These are phyloP conservation scores for Ceratobasidium sp. DNA, from an alignment of 1,284 basidiomycete genomes.

Conservation along the genomic window DNA sequence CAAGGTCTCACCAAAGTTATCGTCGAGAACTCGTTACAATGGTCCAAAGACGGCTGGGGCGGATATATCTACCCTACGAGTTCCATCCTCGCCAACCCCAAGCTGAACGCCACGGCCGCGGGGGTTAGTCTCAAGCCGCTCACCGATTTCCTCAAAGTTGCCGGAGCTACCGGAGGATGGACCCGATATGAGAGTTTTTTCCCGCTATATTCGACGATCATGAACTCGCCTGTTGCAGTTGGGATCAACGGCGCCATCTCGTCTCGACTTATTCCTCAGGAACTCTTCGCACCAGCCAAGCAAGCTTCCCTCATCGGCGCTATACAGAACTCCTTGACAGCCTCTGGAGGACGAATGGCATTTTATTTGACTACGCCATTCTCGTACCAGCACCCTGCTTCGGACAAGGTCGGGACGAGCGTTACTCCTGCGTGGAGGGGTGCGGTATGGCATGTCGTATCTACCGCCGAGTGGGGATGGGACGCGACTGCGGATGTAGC, in stretches of 20 bases:
- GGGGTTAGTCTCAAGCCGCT: conserved; percentile 15
- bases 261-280: conserved; percentile 12
- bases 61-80: conserved; percentile 14
- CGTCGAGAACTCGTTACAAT: background rate
- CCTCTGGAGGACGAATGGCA: background rate
- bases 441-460: conserved; percentile 58
- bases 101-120: background rate
- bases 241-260: conserved; percentile 5
- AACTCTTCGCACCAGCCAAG: background rate
- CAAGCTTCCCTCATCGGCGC: background rate
- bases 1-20: background rate
- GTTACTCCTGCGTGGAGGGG: conserved; percentile 62
- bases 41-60: conserved; percentile 33
- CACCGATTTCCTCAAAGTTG: conserved; percentile 15
- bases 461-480: conserved; percentile 11
- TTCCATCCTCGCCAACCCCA: conserved; percentile 17
- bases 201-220: conserved; percentile 3
- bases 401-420: conserved; percentile 58
- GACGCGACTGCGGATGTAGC: background rate
- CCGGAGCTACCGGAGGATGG: background rate
- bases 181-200: conserved; percentile 1
- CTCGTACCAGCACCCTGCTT: conserved; percentile 47
- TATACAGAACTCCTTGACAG: background rate
- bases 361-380: conserved; percentile 11
- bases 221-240: background rate